These are phyloP conservation scores for Verticillium dahliae DNA, from an alignment of 2,329 filamentous ascomycete genomes.

Conservation along the genomic window DNA sequence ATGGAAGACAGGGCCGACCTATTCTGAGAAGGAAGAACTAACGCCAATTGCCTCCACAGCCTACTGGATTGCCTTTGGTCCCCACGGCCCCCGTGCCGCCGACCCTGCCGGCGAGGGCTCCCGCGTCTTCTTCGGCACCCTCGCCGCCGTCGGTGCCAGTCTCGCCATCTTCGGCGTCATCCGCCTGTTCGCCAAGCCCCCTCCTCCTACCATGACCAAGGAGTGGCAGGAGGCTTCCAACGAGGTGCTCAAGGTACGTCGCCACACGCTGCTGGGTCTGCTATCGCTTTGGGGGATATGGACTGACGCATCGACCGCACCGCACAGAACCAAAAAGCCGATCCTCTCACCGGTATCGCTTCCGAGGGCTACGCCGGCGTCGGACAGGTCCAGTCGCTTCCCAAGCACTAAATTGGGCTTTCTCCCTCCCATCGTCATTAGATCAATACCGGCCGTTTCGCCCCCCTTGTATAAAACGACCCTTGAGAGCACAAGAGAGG, in stretches of 20 bases:
- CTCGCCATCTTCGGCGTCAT: slow-evolving; percentile 65
- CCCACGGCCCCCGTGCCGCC: slow-evolving; percentile 84
- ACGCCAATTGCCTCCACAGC: slow-evolving; percentile 52
- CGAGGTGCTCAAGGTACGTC: slow-evolving; percentile 82
- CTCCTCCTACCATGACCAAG: slow-evolving; percentile 85
- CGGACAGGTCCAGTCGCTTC: slow-evolving; percentile 69
- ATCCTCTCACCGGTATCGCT: slow-evolving; percentile 79
- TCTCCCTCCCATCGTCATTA: slow-evolving; percentile 10
- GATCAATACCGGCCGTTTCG: slow-evolving; percentile 10
- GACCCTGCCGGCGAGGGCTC: slow-evolving; percentile 78
- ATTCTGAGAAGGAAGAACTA: slow-evolving; percentile 19
- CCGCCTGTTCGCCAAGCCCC: slow-evolving; percentile 64
- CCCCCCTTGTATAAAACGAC: slow-evolving; percentile 26
- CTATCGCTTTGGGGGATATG: background rate
- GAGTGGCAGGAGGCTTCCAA: slow-evolving; percentile 96
- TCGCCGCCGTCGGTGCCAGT: slow-evolving; percentile 59
- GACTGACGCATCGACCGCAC: slow-evolving; percentile 2
- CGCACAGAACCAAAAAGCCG: slow-evolving; percentile 69
- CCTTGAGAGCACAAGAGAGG: slow-evolving; percentile 17
- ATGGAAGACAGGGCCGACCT: background rate
- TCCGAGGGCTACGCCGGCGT: slow-evolving; percentile 72
- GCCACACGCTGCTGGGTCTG: background rate
- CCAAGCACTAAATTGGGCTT: slow-evolving; percentile 35
- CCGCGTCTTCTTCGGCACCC: slow-evolving; percentile 70
- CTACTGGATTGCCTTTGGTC: slow-evolving; percentile 98